phyloP scores from a whole-genome alignment of 1,139 yeast genomes.

The Debaryomycetaceae sp. region DNA sequence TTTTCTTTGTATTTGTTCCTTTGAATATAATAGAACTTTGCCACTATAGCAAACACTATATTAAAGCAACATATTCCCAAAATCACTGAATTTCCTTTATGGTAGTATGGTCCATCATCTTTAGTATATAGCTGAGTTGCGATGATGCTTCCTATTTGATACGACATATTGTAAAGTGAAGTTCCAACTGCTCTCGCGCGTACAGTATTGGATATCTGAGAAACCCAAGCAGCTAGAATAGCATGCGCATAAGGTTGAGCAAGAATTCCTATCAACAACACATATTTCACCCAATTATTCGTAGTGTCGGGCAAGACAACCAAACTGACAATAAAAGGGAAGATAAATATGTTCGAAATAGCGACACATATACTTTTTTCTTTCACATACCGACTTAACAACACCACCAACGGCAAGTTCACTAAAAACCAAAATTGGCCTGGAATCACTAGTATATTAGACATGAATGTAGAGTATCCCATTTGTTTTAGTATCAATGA shows the following conservation, averaged over 20 bases:
- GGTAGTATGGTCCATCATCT: conserved; percentile 51
- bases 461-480: conserved; percentile 55
- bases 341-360: conserved; percentile 1
- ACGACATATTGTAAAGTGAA: conserved; percentile 54
- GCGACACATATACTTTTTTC: conserved; percentile 26
- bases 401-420: conserved; percentile 35
- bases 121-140: conserved; percentile 48
- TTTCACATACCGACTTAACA: conserved; percentile 36
- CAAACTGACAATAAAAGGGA: conserved; percentile 24
- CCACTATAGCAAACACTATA: conserved; percentile 5
- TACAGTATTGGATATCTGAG: conserved; percentile 52
- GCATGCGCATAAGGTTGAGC: conserved; percentile 33
- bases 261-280: conserved; percentile 41
- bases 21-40: conserved; percentile 37
- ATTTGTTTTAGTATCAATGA: conserved; percentile 49
- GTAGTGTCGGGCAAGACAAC: conserved; percentile 51
- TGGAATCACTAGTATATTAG: conserved; percentile 55
- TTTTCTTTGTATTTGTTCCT: conserved; percentile 39
- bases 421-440: conserved; percentile 35
- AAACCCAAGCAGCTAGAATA: conserved; percentile 50
- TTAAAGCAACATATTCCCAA: conserved; percentile 7
- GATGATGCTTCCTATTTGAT: conserved; percentile 48
- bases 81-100: conserved; percentile 38
- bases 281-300: conserved; percentile 53
- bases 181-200: conserved; percentile 53